These are phyloP conservation scores for Xylariales sp. DNA, from an alignment of 2,329 filamentous ascomycete species.

Conservation along the genomic window DNA sequence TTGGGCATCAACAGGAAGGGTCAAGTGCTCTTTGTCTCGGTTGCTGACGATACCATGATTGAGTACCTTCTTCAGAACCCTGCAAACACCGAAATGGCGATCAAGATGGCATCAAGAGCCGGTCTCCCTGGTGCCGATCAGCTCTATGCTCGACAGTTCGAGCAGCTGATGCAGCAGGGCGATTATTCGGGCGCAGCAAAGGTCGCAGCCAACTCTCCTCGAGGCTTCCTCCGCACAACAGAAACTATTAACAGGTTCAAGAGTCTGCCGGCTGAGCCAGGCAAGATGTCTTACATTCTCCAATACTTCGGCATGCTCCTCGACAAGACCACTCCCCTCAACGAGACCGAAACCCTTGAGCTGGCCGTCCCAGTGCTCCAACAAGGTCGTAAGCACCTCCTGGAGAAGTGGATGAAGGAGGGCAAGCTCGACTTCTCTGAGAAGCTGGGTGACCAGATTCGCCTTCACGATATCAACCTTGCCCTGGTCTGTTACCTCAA, in stretches of 20 bases:
- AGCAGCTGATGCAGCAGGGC: slow-evolving; percentile 74
- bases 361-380: slow-evolving; percentile 86
- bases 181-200: slow-evolving; percentile 89
- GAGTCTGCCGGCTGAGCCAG: slow-evolving; percentile 71
- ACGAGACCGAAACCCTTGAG: slow-evolving; percentile 91
- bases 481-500: slow-evolving; percentile 87
- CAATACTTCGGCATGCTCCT: slow-evolving; percentile 98
- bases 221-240: slow-evolving; percentile 88
- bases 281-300: slow-evolving; percentile 88
- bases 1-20: slow-evolving; percentile 97
- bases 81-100: slow-evolving; percentile 86
- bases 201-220: slow-evolving; percentile 92
- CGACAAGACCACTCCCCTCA: slow-evolving; percentile 82
- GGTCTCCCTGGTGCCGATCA: slow-evolving; percentile 92
- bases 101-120: slow-evolving; percentile 92
- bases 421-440: slow-evolving; percentile 95
- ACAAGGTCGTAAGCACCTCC: slow-evolving; percentile 89
- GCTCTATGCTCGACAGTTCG: slow-evolving; percentile 89
- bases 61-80: slow-evolving; percentile 96
- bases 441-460: slow-evolving; percentile 90
- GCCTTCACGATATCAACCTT: slow-evolving; percentile 81
- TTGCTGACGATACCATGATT: slow-evolving; percentile 88
- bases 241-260: slow-evolving; percentile 96
- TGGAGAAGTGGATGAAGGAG: slow-evolving; percentile 98
- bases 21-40: slow-evolving; percentile 88